A percentile compares a stretch with the other conserved stretches of the same genome.
Conservation (phyloP, 2,329 filamentous ascomycete genomes). For the Penicillium janthinellum region DNA sequence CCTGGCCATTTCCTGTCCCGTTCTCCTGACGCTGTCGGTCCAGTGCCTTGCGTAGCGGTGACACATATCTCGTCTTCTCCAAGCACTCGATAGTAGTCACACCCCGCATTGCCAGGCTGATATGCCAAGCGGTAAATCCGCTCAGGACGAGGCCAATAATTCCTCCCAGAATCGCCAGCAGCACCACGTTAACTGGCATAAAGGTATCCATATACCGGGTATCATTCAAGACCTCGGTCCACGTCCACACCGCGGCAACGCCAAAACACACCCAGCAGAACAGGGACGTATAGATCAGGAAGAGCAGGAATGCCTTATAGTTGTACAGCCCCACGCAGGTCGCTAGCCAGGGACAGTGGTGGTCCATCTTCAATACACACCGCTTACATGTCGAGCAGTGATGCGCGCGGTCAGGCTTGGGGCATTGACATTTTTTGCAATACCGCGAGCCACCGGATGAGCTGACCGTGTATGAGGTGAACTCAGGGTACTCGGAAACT, state of each 20-base stretch:
- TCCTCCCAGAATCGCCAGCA: constrained; percentile 81
- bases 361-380: constrained; percentile 99
- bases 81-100: constrained; percentile 96
- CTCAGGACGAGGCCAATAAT: constrained; percentile 89
- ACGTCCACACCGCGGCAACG: constrained; percentile 80
- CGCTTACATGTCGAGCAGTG: constrained; percentile 94
- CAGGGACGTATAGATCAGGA: constrained; percentile 82
- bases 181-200: constrained; percentile 86
- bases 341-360: constrained; percentile 97
- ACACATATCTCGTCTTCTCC: constrained; percentile 92
- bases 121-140: constrained; percentile 90
- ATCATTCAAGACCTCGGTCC: constrained; percentile 74
- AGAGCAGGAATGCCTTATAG: constrained; percentile 93
- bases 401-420: constrained; percentile 93
- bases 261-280: constrained; percentile 82
- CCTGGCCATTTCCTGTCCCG: constrained; percentile 38
- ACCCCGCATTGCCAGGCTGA: constrained; percentile 74
- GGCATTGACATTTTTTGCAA: constrained; percentile 95
- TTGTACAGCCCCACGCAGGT: constrained; percentile 93
- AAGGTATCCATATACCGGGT: constrained; percentile 72
- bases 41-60: constrained; percentile 71
- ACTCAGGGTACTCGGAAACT: constrained; percentile 63
- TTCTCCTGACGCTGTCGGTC: constrained; percentile 64
- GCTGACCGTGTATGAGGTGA: constrained; percentile 87
- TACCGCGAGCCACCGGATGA: constrained; percentile 82